Base-by-base conservation (phyloP, 371 early-diverging fungal species). In the Lichtheimia corymbifera region DNA sequence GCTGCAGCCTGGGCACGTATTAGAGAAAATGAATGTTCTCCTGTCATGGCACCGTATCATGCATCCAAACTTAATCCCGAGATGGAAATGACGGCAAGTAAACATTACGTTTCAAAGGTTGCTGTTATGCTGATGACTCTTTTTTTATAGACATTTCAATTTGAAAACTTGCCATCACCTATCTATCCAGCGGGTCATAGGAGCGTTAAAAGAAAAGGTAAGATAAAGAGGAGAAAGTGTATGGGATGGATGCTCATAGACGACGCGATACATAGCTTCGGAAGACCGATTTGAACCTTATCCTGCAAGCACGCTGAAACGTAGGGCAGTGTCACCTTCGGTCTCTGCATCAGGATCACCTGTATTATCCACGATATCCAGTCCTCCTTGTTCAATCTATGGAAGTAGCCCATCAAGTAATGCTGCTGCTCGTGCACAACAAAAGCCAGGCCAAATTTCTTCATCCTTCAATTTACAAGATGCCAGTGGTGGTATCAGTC, bases 41-140 rank as follows among this genome's bases (percentile, higher is more conserved):
- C 70, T 27, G 62, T 59, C 3, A 66, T 66, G 55, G 55, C 65
- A 13, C 65, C 69, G 5, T 78, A 78, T 61, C 75, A 73, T 55
- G 75, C 73, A 18, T 78, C 79, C 2, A 78, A 68, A 61, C 61
- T 78, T 6, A 78, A 78, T 25, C 79, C 79, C 20, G 79, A 78
- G 50, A 66, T 75, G 40, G 79, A 78, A 59, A 75, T 74, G 73
- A 73, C 79, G 27, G 79, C 75, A 68, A 64, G 60, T 12, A 22
- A 35, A 35, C 35, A 35, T 35, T 11, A 35, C 35, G 22, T 22
- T 22, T n/a, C n/a, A n/a, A n/a, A n/a, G n/a, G n/a, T n/a, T 22
- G 22, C 22, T n/a, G n/a, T n/a, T n/a, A 22, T 22, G 22, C 2
- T 1, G 22, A 27, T 43, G 20, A n/a, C 40, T 49, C 6, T 24